A percentile compares a stretch with the other conserved stretches of the same genome.
These are phyloP conservation scores for Tolypocladium nubicola DNA, from an alignment of 2,329 filamentous ascomycete species.

Conservation along the genomic window DNA sequence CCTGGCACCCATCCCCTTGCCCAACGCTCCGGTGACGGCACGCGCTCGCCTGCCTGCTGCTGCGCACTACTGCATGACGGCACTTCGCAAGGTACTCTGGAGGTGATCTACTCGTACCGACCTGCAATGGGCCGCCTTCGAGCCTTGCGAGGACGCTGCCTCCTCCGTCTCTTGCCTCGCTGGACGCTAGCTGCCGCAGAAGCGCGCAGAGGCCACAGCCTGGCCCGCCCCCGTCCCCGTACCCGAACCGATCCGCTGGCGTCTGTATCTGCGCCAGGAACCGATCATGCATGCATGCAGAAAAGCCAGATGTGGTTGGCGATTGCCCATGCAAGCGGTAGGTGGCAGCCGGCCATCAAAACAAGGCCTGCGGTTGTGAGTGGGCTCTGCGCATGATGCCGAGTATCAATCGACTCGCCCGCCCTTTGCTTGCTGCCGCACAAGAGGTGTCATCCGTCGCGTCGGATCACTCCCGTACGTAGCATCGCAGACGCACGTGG, in stretches of 20 bases:
- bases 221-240: not conserved
- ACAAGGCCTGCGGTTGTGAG: not conserved
- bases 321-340: not conserved
- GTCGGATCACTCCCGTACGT: not conserved
- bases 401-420: not conserved
- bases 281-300: constrained; percentile 1
- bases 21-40: not conserved
- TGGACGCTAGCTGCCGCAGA: not conserved
- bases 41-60: not conserved
- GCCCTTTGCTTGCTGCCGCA: not conserved
- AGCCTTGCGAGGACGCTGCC: not conserved
- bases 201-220: not conserved
- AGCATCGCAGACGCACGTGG: not conserved
- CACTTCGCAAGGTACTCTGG: not conserved
- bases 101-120: not conserved
- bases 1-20: not conserved
- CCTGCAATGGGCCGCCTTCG: not conserved
- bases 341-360: not conserved
- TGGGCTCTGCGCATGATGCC: not conserved
- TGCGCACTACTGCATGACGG: not conserved
- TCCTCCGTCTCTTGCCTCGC: not conserved
- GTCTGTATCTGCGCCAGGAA: not conserved
- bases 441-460: not conserved
- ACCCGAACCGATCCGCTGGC: not conserved
- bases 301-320: not conserved